Evolutionary conservation across 2,329 filamentous ascomycete species (phyloP).

Genomic region (Pseudocercospora ulei): DNA sequence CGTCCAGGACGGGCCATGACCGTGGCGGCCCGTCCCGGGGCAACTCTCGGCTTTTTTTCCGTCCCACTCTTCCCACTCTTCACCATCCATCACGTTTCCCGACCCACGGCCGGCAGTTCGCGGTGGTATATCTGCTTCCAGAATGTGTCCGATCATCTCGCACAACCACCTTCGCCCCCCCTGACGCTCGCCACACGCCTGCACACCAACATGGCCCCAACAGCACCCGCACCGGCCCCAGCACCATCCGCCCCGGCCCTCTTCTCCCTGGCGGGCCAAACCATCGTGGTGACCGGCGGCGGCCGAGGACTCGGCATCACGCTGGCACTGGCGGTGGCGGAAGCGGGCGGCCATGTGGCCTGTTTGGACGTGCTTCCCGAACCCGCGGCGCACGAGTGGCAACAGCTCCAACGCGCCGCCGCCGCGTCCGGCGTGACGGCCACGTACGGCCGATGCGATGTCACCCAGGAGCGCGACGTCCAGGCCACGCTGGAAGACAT

Average conservation of each 20-base stretch:
- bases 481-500: slow-evolving; percentile 48
- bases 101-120: too few species aligned
- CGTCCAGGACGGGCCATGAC: too few species aligned
- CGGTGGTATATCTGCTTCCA: too few species aligned
- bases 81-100: too few species aligned
- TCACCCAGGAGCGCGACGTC: slow-evolving; percentile 53
- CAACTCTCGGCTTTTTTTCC: too few species aligned
- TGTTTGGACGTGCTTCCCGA: slow-evolving; percentile 39
- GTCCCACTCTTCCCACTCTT: too few species aligned
- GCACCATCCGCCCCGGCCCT: slow-evolving; percentile 20
- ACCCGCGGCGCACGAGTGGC: slow-evolving; percentile 51
- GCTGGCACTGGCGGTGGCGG: slow-evolving; percentile 27
- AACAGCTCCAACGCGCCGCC: slow-evolving; percentile 51
- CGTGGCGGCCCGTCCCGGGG: too few species aligned
- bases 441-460: slow-evolving; percentile 65
- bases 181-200: too few species aligned
- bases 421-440: slow-evolving; percentile 54
- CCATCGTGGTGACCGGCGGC: slow-evolving; percentile 29
- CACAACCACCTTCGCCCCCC: too few species aligned
- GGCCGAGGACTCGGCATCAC: slow-evolving; percentile 30
- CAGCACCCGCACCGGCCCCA: too few species aligned
- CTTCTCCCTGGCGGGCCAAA: slow-evolving; percentile 24
- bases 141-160: too few species aligned
- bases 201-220: too few species aligned
- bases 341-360: slow-evolving; percentile 29